Base-by-base conservation (phyloP, 202 grass and related monocot species). In the Carex sylvatica region DNA sequence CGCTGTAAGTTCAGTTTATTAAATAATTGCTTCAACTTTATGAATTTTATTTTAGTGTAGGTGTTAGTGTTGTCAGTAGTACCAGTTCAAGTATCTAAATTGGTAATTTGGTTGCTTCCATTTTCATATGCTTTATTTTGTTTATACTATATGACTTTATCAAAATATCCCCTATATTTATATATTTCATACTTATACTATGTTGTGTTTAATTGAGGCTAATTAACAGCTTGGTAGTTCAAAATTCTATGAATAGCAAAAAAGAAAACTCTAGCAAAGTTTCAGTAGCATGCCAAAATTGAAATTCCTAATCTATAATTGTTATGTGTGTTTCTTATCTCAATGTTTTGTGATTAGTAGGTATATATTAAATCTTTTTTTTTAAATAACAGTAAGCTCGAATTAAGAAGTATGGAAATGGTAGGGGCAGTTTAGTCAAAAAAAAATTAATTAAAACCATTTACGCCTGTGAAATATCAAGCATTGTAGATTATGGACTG, bases 1-100 rank as follows among this genome's bases (percentile, higher is more conserved):
- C 90, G 38, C 85, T 82, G 94, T 97, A 88, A 63, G 81, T 82
- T 36, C 82, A 36, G 74, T 87, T 82, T 80, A 10, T 83, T 23
- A 1, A n/a, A 15, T 5, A 8, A 49, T 73, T 71, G 35, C 7
- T 69, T 30, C 12, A 9, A 14, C 30, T 30, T 26, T 53, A 8
- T 73, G 0, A 52, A 13, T 52, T 24, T 8, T 66, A 16, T n/a
- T 38, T 26, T 52, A 13, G 44, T 26, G 22, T 51, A 52, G 40
- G 42, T 24, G 38, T 8, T 0, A 42, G n/a, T 70, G 18, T 70
- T 73, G 3, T 13, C 67, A 13, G 2, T 36, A 23, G 63, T 65
- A 66, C 64, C 64, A 66, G 28, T 12, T 14, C 14, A 66, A 15
- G 12, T 12, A 19, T 20, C 55, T 2, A 40, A 40, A 40, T 20